Percentiles rank a stretch among this genome's conserved stretches.
These are phyloP conservation scores for Fomitopsis schrenkii DNA, from an alignment of 1,284 basidiomycete genomes.

Conservation along the genomic window DNA sequence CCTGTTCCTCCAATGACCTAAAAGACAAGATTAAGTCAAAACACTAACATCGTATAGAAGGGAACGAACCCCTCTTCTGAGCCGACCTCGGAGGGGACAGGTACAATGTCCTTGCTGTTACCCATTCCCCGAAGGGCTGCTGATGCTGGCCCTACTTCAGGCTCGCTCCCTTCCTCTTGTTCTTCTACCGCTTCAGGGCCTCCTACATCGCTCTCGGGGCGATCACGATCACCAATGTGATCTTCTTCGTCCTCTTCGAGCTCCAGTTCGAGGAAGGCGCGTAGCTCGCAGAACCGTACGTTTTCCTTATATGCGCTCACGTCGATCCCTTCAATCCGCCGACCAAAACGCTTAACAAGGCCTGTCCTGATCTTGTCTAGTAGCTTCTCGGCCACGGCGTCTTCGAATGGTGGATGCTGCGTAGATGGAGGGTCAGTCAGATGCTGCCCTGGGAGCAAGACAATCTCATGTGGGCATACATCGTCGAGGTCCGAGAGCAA, in stretches of 20 bases:
- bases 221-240: too few relatives aligned
- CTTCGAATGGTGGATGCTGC: conserved; percentile 5
- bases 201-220: background rate
- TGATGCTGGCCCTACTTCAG: background rate
- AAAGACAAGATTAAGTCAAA: background rate
- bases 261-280: background rate
- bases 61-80: background rate
- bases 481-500: conserved; percentile 1
- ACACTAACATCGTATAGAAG: background rate
- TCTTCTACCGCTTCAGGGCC: background rate
- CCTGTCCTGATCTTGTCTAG: conserved; percentile 4
- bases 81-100: background rate
- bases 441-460: background rate
- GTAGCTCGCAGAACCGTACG: background rate
- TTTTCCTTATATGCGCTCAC: background rate
- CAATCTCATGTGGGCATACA: background rate
- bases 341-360: conserved; percentile 9
- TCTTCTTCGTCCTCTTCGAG: background rate
- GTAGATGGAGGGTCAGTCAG: too few relatives aligned
- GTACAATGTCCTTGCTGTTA: background rate
- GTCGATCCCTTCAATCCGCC: conserved; percentile 2
- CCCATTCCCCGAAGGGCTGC: background rate
- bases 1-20: background rate
- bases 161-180: background rate
- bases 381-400: conserved; percentile 6